A percentile compares a stretch with the other conserved stretches of the same genome.
phyloP scores from a whole-genome alignment of 768 basidiomycete genomes.

The Suillus lakei region DNA sequence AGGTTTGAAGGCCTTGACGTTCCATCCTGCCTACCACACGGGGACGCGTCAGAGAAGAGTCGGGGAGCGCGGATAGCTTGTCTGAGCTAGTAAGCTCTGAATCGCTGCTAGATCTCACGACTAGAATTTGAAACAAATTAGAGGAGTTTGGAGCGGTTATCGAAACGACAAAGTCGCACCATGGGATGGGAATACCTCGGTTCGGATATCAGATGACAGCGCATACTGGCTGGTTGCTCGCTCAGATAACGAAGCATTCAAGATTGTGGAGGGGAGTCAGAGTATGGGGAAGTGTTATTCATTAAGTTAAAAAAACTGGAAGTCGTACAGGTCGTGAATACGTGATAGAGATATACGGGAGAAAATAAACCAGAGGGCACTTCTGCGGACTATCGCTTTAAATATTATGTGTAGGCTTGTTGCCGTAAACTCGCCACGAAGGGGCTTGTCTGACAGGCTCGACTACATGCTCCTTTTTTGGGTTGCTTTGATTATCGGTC shows the following conservation, averaged over 20 bases:
- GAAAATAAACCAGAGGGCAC: background rate
- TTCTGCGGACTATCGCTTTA: constrained; percentile 16
- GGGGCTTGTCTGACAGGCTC: background rate
- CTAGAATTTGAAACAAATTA: background rate
- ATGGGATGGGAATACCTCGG: constrained; percentile 6
- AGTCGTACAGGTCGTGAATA: constrained; percentile 18
- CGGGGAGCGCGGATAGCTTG: constrained; percentile 46
- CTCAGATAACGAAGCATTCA: constrained; percentile 12
- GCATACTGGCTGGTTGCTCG: constrained; percentile 7
- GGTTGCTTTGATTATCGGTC: constrained; percentile 27
- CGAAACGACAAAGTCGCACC: constrained; percentile 12
- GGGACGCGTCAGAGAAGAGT: constrained; percentile 37
- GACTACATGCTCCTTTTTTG: constrained; percentile 26
- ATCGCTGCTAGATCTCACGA: constrained; percentile 8
- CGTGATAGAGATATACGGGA: constrained; percentile 15
- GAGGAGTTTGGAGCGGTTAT: background rate
- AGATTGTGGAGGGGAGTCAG: constrained; percentile 24
- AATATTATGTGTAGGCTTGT: constrained; percentile 14
- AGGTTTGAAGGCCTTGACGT: constrained; percentile 43
- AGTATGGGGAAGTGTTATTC: constrained; percentile 19
- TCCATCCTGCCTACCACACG: constrained; percentile 37
- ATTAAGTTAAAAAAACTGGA: constrained; percentile 19
- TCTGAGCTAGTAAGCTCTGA: constrained; percentile 49
- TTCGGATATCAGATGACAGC: background rate
- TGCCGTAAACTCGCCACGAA: constrained; percentile 29